phyloP scores from a whole-genome alignment of 352 stramenopile species.

The Phytopythium boreale region DNA sequence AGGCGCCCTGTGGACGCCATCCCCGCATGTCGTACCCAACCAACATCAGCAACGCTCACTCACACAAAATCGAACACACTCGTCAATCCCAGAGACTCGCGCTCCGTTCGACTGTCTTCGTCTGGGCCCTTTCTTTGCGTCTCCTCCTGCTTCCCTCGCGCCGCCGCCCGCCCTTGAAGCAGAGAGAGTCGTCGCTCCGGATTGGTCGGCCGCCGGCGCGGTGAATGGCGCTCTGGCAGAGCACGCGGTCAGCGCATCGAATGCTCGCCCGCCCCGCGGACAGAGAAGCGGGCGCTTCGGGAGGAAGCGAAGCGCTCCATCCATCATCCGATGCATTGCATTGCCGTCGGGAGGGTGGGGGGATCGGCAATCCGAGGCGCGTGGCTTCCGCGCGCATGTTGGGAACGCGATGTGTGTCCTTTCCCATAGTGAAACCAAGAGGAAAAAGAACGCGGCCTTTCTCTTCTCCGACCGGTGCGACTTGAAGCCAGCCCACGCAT shows the following conservation, averaged over 20 bases:
- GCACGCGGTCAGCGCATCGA: neutral
- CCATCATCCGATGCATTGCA: neutral
- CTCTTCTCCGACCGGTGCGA: neutral
- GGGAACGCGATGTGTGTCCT: neutral
- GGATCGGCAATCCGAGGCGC: neutral
- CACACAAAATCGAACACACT: neutral
- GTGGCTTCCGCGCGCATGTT: neutral
- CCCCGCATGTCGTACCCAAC: neutral
- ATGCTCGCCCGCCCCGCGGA: neutral
- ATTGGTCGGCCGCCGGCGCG: neutral
- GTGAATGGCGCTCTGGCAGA: neutral
- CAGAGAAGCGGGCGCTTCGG: neutral
- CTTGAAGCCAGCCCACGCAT: neutral
- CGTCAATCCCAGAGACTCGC: no score
- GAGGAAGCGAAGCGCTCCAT: neutral
- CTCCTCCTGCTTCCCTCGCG: neutral
- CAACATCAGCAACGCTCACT: neutral
- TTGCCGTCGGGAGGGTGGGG: neutral
- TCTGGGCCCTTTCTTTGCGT: slow-evolving; percentile 1
- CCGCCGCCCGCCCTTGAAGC: neutral
- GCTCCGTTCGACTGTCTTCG: neutral
- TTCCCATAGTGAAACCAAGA: neutral
- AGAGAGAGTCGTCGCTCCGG: no score
- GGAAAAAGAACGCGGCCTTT: neutral
- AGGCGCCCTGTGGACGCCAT: neutral